Evolutionary conservation across 2,329 filamentous ascomycete genomes (phyloP), one percentile per base, ranked within the genome.

Genomic region (Sclerotinia borealis): DNA sequence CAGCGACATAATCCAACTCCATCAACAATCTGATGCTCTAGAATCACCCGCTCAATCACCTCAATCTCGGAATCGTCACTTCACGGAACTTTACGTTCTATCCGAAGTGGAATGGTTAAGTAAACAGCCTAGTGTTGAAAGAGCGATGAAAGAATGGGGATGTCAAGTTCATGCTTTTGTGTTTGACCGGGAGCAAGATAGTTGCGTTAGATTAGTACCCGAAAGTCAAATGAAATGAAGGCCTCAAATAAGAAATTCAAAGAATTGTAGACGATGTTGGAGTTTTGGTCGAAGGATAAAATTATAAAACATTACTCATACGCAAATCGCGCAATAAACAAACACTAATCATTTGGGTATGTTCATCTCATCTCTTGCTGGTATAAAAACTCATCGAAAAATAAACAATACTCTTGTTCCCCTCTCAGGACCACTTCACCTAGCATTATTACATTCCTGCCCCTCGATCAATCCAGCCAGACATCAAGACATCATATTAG

Each of bases 71-170:
- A 78, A 79, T 10, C 73, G 79, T 29, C 82, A 80, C 65, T 73
- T 89, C 64, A 83, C 83, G 13, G 85, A 88, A 74, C 76, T 87
- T 66, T 89, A 89, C 71, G 85, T 89, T 7, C 76, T 81, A 41
- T 77, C 80, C 51, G 81, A 84, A 37, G 76, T 88, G 41, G 79
- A 83, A 63, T 79, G 80, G 48, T 72, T 89, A 63, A 81, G 80
- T 72, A 77, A 82, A 72, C 86, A 88, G 72, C 78, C 80, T 31
- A 80, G 79, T 34, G 82, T 90, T 27, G 77, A 83, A 67, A 82
- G 83, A 65, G 87, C 85, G 19, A 82, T 86, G 61, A 73, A 78
- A 66, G 83, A 86, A 68, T 78, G 84, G 22, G 85, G 83, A 1
- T 72, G 89, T 61, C 75, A 83, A 72, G 76, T 89, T 8, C 85